Base-by-base conservation (phyloP, 2,329 filamentous ascomycete genomes). In the Trichoderma simmonsii region DNA sequence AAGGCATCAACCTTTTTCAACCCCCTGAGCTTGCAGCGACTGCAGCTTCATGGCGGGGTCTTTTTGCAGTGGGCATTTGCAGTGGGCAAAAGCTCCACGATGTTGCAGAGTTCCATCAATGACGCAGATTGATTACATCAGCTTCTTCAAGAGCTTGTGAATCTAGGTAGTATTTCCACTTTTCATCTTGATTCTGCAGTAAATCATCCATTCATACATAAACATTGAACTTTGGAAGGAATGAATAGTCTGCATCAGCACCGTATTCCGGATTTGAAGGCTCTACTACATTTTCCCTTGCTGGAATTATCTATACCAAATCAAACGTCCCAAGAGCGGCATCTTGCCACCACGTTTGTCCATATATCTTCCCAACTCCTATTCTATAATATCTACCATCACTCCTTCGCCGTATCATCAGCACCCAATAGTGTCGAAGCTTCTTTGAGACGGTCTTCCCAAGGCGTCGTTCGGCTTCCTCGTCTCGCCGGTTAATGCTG, bases 1-100 rank as follows among this genome's bases (percentile, higher is more conserved):
- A 79, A 82, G 81, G 80, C 81, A 82, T 76, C 79, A 79, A 82
- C 72, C 64, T 54, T 64, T 57, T 34, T 30, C 43, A 15, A 51
- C 43, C 39, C 73, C 71, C 72, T 72, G 71, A 72, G 67, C 57
- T 51, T 70, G 56, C 54, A 43, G 54, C 51, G 43, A 56, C 62
- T 18, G 57, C 57, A 34, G 57, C 66, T 61, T 36, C n/a, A 62
- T 70, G 57, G 56, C 67, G 67, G 56, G 56, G 56, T 70, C 34
- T 24, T 67, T 67, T 51, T n/a, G 39, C 39, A 43, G 39, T 43
- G 39, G 12, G 18, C 18, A 12, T 36, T 36, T 36, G 34, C 34
- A 36, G 34, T 36, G 34, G 34, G 34, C 34, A 48, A 1, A 28
- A 14, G 57, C 28, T 60, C 21, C 21, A 70, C 39, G 36, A 68